Evolutionary conservation across 768 basidiomycete species (phyloP), one percentile per base, ranked within the genome.

Genomic region (Suillus paluster): DNA sequence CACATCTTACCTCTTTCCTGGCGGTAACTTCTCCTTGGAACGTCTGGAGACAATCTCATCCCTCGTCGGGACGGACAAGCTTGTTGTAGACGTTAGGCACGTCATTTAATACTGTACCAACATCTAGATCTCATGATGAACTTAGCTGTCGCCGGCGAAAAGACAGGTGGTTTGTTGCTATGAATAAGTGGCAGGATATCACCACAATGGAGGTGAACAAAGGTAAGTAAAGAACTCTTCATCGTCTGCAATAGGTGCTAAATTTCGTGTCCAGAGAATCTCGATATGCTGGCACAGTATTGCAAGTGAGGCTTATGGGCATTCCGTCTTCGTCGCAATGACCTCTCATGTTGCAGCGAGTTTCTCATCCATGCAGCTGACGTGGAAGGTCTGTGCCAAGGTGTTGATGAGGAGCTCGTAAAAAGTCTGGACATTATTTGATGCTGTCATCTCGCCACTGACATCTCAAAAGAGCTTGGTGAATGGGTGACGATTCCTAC

Each of bases 101-200:
- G 82, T 62, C 19, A 1, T 36, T 27, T 12, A 38, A 4, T 39
- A 27, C 17, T 25, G 6, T 25, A 0, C 2, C 15, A 39, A 7
- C 17, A 19, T 25, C 19, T 19, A 19, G 33, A 39, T 27, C 25
- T 55, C 54, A 55, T 25, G 54, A 60, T 46, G 49, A 38, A 65
- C 21, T 17, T 64, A 98, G 97, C 72, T 99, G 97, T 76, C 88
- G 97, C 21, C 83, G 85, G 66, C 79, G 87, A 70, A 89, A 79
- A 10, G 79, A 86, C 50, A 86, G 79, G 64, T 99, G 97, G 97
- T 81, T 94, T 38, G 91, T 99, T 14, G 95, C 97, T 12, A 98
- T 96, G 95, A 97, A 99, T 78, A 96, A 94, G 72, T 99, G 97
- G 97, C 96, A 97, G 71, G 90, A 92, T 63, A 83, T 97, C 57